Percentiles rank a stretch among this genome's conserved stretches.
Conservation (phyloP, 2,329 filamentous ascomycete genomes). For the Chrysosporium keratinophilum region DNA sequence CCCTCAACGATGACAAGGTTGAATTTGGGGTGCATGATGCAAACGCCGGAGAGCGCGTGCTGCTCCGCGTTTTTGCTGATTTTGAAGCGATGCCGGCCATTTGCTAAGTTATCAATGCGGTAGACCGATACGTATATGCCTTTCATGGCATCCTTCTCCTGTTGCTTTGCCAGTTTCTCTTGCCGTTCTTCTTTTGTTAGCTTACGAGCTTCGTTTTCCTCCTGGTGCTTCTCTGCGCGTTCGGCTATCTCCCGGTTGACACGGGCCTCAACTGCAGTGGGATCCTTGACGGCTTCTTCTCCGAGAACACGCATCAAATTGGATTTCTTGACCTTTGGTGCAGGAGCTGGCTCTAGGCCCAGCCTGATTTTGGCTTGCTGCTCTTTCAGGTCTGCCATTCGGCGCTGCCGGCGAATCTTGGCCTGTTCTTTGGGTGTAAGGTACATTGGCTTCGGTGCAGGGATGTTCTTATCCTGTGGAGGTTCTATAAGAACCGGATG, state of each 20-base stretch:
- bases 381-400: constrained; percentile 90
- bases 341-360: constrained; percentile 77
- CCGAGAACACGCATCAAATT: constrained; percentile 97
- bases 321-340: constrained; percentile 92
- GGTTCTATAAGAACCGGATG: constrained; percentile 86
- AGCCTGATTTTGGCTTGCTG: constrained; percentile 91
- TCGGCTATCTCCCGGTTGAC: constrained; percentile 90
- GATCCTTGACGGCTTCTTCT: constrained; percentile 86
- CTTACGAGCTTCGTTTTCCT: constrained; percentile 72
- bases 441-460: constrained; percentile 78
- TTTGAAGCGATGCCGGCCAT: constrained; percentile 88
- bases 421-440: constrained; percentile 83
- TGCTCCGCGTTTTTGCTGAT: constrained; percentile 89
- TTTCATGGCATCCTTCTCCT: constrained; percentile 77
- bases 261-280: constrained; percentile 87
- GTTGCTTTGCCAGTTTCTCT: constrained; percentile 72
- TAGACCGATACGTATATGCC: constrained; percentile 82
- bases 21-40: constrained; percentile 79
- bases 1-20: constrained; percentile 88
- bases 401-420: constrained; percentile 77
- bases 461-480: constrained; percentile 74
- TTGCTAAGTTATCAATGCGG: constrained; percentile 78
- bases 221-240: constrained; percentile 65
- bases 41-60: constrained; percentile 74
- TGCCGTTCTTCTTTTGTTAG: constrained; percentile 77